phyloP scores from a whole-genome alignment of 2,329 filamentous ascomycete species.

The Beauveria pseudobassiana region DNA sequence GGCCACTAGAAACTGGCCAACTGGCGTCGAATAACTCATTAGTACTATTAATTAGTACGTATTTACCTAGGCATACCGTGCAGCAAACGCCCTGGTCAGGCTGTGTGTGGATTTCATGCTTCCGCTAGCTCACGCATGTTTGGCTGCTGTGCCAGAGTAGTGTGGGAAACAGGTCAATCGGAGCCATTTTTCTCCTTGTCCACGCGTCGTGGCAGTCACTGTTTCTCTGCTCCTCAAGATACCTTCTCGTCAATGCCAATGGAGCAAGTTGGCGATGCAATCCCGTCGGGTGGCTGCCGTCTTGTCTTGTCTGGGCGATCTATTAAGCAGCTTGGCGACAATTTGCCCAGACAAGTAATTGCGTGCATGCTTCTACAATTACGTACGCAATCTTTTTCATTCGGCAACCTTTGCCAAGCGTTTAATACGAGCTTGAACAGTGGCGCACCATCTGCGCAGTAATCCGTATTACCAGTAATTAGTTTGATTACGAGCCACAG shows the following conservation, averaged over 20 bases:
- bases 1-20: too few species aligned
- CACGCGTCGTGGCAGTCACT: not conserved
- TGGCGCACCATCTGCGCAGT: not conserved
- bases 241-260: not conserved
- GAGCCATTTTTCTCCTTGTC: constrained; percentile 1
- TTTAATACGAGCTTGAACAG: not conserved
- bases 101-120: not conserved
- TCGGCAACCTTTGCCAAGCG: not conserved
- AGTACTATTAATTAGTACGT: too few species aligned
- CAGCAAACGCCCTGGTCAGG: not conserved
- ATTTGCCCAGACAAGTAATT: not conserved
- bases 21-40: too few species aligned
- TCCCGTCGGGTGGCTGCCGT: not conserved
- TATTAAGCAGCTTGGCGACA: not conserved
- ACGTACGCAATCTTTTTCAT: not conserved
- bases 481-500: not conserved
- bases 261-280: not conserved
- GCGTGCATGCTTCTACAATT: not conserved
- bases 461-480: not conserved
- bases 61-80: not conserved
- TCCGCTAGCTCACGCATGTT: not conserved
- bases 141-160: not conserved
- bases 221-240: not conserved
- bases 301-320: constrained; percentile 2
- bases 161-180: not conserved